Base-by-base conservation (phyloP, 2,329 filamentous ascomycete genomes). In the Colletotrichum caudatum region DNA sequence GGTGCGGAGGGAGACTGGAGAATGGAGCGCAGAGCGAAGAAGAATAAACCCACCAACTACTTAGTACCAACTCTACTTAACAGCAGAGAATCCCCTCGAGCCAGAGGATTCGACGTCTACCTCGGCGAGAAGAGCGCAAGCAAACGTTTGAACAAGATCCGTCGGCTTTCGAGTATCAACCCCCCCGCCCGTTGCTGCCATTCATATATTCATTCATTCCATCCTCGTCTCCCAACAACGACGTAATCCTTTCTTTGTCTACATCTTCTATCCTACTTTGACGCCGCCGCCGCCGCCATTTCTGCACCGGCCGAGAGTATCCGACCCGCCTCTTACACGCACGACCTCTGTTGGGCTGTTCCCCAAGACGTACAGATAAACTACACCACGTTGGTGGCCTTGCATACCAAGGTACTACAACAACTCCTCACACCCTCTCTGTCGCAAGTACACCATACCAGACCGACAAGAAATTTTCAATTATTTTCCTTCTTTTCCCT, bases 21-120 rank as follows among this genome's bases (percentile, higher is more conserved):
- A n/a, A 51, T 18, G 35, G 54, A 11, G 23, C 26, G 20, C 18
- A 23, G 16, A 44, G 33, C 39, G 41, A 61, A 39, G 20, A 58
- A 23, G 23, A 35, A 69, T 26, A 62, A 66, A n/a, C 37, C 54
- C 46, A 69, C 66, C 54, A 48, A 69, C 51, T 60, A 35, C 29
- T 29, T 29, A 29, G 29, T 69, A 66, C 62, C 60, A 54, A 69
- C 51, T 59, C 53, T 69, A 66, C 62, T 66, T 66, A 69, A 66
- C 54, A 69, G 61, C 56, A 46, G 66, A 59, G 41, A 29, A 29
- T 54, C 54, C 62, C 61, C 62, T 59, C 54, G 37, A 69, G 39
- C 54, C 23, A 53, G 50, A 8, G 26, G 5, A 18, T 33, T 33
- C 50, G 5, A 16, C 9, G 9, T 53, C 26, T 14, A 18, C 12